A percentile compares a stretch with the other conserved stretches of the same genome.
These are phyloP conservation scores for Collybia mongolica DNA, from an alignment of 768 basidiomycete species.

Conservation along the genomic window DNA sequence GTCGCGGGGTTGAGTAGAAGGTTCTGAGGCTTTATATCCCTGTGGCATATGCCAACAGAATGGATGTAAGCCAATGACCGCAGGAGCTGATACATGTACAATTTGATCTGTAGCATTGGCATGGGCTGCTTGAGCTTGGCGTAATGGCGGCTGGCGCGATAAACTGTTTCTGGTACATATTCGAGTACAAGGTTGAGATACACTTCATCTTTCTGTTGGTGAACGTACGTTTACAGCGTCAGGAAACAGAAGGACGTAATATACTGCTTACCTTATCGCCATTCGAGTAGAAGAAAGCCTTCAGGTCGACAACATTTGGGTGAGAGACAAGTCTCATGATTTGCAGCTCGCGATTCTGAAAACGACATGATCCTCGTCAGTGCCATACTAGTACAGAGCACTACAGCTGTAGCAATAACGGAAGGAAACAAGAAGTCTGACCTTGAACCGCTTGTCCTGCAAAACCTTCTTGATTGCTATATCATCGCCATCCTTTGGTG, in stretches of 20 bases:
- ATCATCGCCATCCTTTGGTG: constrained; percentile 67
- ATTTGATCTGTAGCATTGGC: constrained; percentile 99
- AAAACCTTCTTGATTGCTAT: constrained; percentile 99
- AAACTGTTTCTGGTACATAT: constrained; percentile 99
- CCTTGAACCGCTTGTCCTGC: constrained; percentile 99
- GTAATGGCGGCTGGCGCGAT: constrained; percentile 98
- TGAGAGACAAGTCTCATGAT: constrained; percentile 97
- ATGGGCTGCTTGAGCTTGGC: constrained; percentile 99
- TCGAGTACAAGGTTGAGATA: constrained; percentile 99
- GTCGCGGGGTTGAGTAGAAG: constrained; percentile 95
- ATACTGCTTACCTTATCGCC: constrained; percentile 85
- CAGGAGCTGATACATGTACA: constrained; percentile 99
- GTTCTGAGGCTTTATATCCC: constrained; percentile 99
- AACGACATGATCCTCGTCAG: constrained; percentile 5
- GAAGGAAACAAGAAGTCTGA: constrained; percentile 35
- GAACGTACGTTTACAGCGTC: constrained; percentile 10
- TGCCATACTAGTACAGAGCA: constrained; percentile 2
- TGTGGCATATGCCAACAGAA: constrained; percentile 98
- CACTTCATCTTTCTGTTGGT: constrained; percentile 92
- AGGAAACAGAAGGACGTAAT: constrained; percentile 6
- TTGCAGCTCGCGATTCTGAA: constrained; percentile 96
- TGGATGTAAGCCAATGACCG: constrained; percentile 99
- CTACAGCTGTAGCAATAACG: constrained; percentile 9
- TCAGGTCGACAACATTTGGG: constrained; percentile 97
- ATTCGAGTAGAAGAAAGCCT: constrained; percentile 98